Evolutionary conservation across 73 alveolate genomes (phyloP).

Genomic region (Paramecium primaurelia): DNA sequence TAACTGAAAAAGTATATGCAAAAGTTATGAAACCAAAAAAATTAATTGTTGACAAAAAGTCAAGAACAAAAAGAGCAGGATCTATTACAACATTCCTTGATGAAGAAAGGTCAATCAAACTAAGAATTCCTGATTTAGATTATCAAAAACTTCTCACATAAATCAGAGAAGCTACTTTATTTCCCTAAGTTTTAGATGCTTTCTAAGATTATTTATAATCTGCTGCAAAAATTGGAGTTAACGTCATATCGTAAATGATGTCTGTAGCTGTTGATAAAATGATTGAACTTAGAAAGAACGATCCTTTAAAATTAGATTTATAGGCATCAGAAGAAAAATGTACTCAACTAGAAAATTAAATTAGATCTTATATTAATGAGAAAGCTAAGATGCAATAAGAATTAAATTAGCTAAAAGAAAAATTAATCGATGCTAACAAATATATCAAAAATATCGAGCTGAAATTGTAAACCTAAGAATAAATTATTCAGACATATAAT

Average conservation of each 20-base stretch:
- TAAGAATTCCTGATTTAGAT: not conserved
- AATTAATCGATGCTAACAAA: not conserved
- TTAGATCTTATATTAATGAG: not conserved
- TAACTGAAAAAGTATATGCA: not conserved
- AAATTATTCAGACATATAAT: not conserved
- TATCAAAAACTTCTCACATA: not conserved
- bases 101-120: not conserved
- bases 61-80: not conserved
- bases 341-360: not conserved
- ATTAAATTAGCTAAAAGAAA: not conserved
- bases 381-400: not conserved
- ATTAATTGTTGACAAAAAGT: not conserved
- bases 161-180: not conserved
- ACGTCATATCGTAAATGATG: not conserved
- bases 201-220: not conserved
- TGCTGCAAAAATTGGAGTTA: constrained; percentile 5
- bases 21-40: not conserved
- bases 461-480: not conserved
- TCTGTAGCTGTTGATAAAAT: not conserved
- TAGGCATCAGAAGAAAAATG: not conserved
- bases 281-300: not conserved
- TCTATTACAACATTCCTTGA: constrained; percentile 3
- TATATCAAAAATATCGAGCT: not conserved
- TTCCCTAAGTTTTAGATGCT: not conserved
- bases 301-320: not conserved